Evolutionary conservation across 108 stramenopile species (phyloP).

Genomic region (Discostella pseudostelligera): DNA sequence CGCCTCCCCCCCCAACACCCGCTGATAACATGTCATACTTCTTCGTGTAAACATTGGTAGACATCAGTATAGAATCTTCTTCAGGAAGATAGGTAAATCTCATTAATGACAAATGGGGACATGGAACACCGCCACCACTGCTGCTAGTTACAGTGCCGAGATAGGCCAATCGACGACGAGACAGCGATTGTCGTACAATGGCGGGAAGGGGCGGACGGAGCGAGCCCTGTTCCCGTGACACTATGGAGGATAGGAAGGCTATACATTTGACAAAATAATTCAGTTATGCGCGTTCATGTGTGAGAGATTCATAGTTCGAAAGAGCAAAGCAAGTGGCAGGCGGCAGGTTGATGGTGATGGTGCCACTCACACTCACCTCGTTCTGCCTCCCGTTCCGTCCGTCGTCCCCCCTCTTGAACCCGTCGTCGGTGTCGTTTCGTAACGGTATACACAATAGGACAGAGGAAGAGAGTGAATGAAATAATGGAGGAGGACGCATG

Average conservation of each 20-base stretch:
- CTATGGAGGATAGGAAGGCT: slow-evolving; percentile 30
- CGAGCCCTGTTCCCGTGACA: slow-evolving; percentile 2
- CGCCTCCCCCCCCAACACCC: slow-evolving; percentile 59
- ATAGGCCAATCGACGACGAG: slow-evolving; percentile 56
- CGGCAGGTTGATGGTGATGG: background rate
- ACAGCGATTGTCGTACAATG: slow-evolving; percentile 44
- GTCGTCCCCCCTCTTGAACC: background rate
- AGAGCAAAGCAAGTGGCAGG: background rate
- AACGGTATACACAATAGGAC: slow-evolving; percentile 22
- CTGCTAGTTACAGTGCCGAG: slow-evolving; percentile 47
- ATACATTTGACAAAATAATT: background rate
- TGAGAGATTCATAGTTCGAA: background rate
- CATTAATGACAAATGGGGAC: slow-evolving; percentile 60
- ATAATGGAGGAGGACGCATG: too few relatives aligned
- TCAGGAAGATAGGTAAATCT: slow-evolving; percentile 61
- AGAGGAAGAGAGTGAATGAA: slow-evolving; percentile 20
- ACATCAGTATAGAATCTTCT: slow-evolving; percentile 51
- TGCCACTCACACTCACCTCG: too few relatives aligned
- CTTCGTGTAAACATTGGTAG: slow-evolving; percentile 60
- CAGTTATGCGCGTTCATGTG: background rate
- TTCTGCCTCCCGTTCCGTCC: slow-evolving; percentile 35
- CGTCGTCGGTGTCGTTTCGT: too few relatives aligned
- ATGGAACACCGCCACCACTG: background rate
- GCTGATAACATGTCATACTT: slow-evolving; percentile 60
- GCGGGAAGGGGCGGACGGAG: slow-evolving; percentile 58